Evolutionary conservation across 495 filamentous ascomycete genomes (phyloP).

Genomic region (Elasticomyces elasticus): DNA sequence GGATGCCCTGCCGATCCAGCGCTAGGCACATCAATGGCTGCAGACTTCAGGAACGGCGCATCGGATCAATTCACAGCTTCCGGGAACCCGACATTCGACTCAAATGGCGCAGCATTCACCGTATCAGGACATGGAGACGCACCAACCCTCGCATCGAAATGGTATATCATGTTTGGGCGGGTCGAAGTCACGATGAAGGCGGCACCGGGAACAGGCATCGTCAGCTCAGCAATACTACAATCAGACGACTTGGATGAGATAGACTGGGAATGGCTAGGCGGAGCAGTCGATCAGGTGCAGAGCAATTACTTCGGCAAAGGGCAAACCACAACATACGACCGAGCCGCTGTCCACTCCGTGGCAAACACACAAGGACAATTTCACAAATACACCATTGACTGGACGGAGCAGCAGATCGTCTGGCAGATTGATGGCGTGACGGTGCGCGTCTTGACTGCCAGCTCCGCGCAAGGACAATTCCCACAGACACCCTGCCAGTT

Average conservation of each 20-base stretch:
- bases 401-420: constrained; percentile 63
- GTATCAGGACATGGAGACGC: constrained; percentile 72
- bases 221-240: constrained; percentile 77
- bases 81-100: constrained; percentile 59
- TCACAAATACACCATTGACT: constrained; percentile 86
- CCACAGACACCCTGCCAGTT: constrained; percentile 87
- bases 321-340: constrained; percentile 59
- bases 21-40: constrained; percentile 63
- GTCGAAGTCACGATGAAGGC: constrained; percentile 51
- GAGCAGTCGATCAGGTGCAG: constrained; percentile 56
- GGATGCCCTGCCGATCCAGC: constrained; percentile 72
- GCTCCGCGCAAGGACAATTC: constrained; percentile 56
- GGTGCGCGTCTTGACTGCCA: constrained; percentile 58
- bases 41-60: constrained; percentile 68
- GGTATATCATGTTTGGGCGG: constrained; percentile 65
- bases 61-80: constrained; percentile 58
- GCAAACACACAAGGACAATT: constrained; percentile 51
- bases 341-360: constrained; percentile 55
- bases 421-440: constrained; percentile 71
- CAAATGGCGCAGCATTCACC: constrained; percentile 74
- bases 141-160: constrained; percentile 65
- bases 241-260: constrained; percentile 92
- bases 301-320: constrained; percentile 95
- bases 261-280: constrained; percentile 77
- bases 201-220: constrained; percentile 56